These are phyloP conservation scores for Blastobotrys elegans DNA, from an alignment of 1,139 yeast species.

Conservation along the genomic window DNA sequence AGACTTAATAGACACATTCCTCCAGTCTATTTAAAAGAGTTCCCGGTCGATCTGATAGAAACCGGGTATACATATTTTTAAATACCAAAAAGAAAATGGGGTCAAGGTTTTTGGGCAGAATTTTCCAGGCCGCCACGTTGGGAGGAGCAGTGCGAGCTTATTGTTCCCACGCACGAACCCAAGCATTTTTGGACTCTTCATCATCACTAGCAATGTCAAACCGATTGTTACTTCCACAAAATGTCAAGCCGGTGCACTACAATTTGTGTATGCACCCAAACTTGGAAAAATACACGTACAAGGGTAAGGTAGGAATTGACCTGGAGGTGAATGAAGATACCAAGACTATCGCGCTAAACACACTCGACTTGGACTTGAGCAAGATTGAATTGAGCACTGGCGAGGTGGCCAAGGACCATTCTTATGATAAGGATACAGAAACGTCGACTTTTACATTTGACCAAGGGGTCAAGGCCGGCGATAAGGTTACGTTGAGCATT, in stretches of 20 bases:
- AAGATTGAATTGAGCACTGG: slow-evolving; percentile 9
- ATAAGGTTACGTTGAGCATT: slow-evolving; percentile 44
- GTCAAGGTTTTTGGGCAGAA: background rate
- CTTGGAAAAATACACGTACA: slow-evolving; percentile 63
- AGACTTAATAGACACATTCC: too few relatives aligned
- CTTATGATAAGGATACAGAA: slow-evolving; percentile 52
- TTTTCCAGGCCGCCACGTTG: background rate
- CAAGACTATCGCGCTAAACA: slow-evolving; percentile 50
- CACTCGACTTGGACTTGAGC: slow-evolving; percentile 59
- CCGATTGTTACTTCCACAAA: slow-evolving; percentile 64
- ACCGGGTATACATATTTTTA: too few relatives aligned
- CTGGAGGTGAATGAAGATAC: slow-evolving; percentile 57
- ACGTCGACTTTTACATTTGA: slow-evolving; percentile 58
- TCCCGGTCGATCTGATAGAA: too few relatives aligned
- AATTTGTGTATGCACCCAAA: slow-evolving; percentile 68
- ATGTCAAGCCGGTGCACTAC: slow-evolving; percentile 70
- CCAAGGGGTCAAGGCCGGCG: slow-evolving; percentile 44
- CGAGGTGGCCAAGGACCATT: slow-evolving; percentile 13
- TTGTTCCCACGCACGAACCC: slow-evolving; percentile 5
- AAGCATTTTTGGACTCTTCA: background rate
- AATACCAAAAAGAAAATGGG: background rate
- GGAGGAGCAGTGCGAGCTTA: background rate
- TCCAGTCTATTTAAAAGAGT: too few relatives aligned
- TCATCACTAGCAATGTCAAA: background rate
- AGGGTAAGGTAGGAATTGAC: slow-evolving; percentile 61